Base-by-base conservation (phyloP, 306 rosid genomes). In the Carpinus fangiana region DNA sequence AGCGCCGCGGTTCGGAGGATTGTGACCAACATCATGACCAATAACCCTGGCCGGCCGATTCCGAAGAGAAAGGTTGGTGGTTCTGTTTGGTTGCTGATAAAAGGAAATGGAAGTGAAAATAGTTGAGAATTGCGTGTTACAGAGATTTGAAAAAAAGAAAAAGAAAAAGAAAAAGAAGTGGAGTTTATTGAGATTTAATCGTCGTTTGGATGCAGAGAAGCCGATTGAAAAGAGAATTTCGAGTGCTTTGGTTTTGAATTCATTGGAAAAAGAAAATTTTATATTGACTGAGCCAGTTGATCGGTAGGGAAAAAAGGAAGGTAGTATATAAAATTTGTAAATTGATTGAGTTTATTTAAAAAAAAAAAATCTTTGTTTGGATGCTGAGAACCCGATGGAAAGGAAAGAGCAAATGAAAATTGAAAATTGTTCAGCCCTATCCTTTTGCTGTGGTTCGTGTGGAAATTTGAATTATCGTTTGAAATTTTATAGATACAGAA, bases 11-110 rank as follows among this genome's bases (percentile, higher is more conserved):
- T 84, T 64, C 83, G 14, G 21, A 72, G 79, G 41, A 88, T 94
- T 54, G 96, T 83, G 31, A 5, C 26, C 23, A 82, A 86, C n/a
- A 92, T 94, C 59, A 90, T 86, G 91, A 80, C 59, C 2, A 92
- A 92, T 21, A 94, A 94, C 80, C 97, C 93, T 3, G 92, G 89
- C 18, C 80, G 98, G 70, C 73, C 75, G 2, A 90, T 94, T 50
- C 92, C 92, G 4, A 0, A 59, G 3, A 46, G 26, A 0, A 92
- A 89, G 90, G 95, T 87, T 8, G 4, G 67, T 60, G 10, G 12
- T 46, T 46, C 12, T 23, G 67, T 78, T 48, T 72, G 66, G 38
- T 47, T 70, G n/a, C 20, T 3, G 0, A 36, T 20, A 69, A 50
- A 21, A 59, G 7, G 51, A 53, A 65, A 38, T 51, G 8, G 34